phyloP scores from a whole-genome alignment of 2,329 filamentous ascomycete species.

The Emericellopsis cladophorae region DNA sequence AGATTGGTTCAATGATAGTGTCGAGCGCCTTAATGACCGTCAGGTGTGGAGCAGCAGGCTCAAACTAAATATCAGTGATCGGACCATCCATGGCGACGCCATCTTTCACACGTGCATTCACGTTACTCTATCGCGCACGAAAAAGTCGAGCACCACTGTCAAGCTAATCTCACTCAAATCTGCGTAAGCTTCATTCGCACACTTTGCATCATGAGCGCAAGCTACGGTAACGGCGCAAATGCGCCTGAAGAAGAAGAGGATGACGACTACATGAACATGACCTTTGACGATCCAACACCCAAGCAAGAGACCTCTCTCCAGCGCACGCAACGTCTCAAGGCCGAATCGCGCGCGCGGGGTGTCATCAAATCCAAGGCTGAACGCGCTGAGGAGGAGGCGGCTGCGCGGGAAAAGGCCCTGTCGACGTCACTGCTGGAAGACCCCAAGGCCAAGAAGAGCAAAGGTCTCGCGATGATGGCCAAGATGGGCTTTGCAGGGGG shows the following conservation, averaged over 20 bases:
- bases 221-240: not conserved
- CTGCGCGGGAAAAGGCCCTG: constrained; percentile 63
- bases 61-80: too few species aligned
- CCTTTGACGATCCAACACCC: constrained; percentile 56
- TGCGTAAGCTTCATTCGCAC: not conserved
- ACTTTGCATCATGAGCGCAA: not conserved
- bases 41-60: too few species aligned
- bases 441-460: constrained; percentile 49
- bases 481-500: constrained; percentile 85
- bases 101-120: too few species aligned
- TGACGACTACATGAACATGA: constrained; percentile 97
- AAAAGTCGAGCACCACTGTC: not conserved
- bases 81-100: too few species aligned
- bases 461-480: constrained; percentile 92
- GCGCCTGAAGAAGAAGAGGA: constrained; percentile 33
- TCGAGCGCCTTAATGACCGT: too few species aligned
- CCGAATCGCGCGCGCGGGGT: constrained; percentile 55
- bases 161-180: not conserved
- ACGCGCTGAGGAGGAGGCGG: constrained; percentile 59
- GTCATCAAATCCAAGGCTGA: constrained; percentile 72
- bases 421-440: constrained; percentile 57
- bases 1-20: too few species aligned
- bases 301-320: constrained; percentile 40
- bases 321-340: constrained; percentile 37
- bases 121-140: too few species aligned